Evolutionary conservation across 1,284 basidiomycete genomes (phyloP).

Genomic region (Ceratobasidium sp.): DNA sequence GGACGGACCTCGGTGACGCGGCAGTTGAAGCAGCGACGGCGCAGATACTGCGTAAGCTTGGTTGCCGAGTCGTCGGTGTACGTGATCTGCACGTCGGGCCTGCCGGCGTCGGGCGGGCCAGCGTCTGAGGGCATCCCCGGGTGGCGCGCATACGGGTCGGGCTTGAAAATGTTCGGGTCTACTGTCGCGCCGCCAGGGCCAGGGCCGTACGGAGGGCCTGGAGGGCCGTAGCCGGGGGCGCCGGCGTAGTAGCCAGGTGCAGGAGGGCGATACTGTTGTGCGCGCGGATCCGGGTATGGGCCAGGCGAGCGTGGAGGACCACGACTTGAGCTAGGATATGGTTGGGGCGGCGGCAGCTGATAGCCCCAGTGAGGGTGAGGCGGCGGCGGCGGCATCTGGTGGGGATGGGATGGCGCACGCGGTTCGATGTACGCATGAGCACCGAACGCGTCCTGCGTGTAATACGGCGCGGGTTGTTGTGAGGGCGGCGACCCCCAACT

Average conservation of each 20-base stretch:
- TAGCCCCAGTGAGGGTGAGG: conserved; percentile 19
- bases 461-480: conserved; percentile 7
- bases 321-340: neutral
- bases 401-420: neutral
- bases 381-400: conserved; percentile 13
- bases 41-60: conserved; percentile 86
- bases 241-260: neutral
- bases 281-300: conserved; percentile 13
- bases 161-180: conserved; percentile 41
- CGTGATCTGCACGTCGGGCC: conserved; percentile 69
- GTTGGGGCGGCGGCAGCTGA: conserved; percentile 31
- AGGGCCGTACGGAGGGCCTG: conserved; percentile 28
- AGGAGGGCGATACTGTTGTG: neutral
- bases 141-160: conserved; percentile 38
- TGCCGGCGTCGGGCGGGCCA: conserved; percentile 8
- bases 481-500: conserved; percentile 22
- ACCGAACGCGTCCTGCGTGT: conserved; percentile 28
- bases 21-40: conserved; percentile 85
- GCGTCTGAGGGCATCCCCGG: conserved; percentile 14
- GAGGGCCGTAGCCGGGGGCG: neutral
- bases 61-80: conserved; percentile 87
- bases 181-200: conserved; percentile 33
- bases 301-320: conserved; percentile 15
- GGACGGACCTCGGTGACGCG: conserved; percentile 72
- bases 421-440: conserved; percentile 32